Conservation (phyloP, 2,329 filamentous ascomycete genomes). For the Microdochium trichocladiopsis region DNA sequence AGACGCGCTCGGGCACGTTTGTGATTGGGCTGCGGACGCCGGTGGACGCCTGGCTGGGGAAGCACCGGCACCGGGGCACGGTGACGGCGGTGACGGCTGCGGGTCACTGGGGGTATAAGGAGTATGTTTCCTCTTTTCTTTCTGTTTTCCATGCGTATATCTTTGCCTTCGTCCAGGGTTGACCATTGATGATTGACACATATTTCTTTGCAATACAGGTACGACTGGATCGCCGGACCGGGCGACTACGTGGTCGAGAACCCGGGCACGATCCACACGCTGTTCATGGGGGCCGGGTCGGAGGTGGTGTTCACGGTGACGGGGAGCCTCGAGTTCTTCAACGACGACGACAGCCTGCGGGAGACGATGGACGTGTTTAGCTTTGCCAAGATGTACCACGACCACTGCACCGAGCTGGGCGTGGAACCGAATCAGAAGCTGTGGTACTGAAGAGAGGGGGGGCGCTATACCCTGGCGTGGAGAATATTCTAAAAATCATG, state of each 20-base stretch:
- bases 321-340: constrained; percentile 13
- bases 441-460: constrained; percentile 1
- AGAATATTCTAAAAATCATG: too few species aligned
- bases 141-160: not conserved
- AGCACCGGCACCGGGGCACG: constrained; percentile 12
- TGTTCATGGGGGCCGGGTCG: constrained; percentile 10
- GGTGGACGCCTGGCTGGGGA: constrained; percentile 11
- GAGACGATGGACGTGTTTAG: constrained; percentile 15
- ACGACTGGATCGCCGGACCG: constrained; percentile 11
- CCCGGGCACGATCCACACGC: constrained; percentile 15
- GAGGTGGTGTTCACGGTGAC: constrained; percentile 12
- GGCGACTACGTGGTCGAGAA: constrained; percentile 14
- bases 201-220: constrained; percentile 4
- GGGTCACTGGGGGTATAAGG: constrained; percentile 13
- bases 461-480: too few species aligned
- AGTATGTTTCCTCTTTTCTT: constrained; percentile 4
- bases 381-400: constrained; percentile 12
- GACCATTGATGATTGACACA: too few species aligned
- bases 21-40: constrained; percentile 10
- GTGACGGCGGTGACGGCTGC: constrained; percentile 12
- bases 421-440: constrained; percentile 10
- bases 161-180: too few species aligned
- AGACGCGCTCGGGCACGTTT: constrained; percentile 11
- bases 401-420: constrained; percentile 10
- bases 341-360: constrained; percentile 13